Evolutionary conservation across 2,329 filamentous ascomycete genomes (phyloP), one percentile per base, ranked within the genome.

Genomic region (Xylaria sp.): DNA sequence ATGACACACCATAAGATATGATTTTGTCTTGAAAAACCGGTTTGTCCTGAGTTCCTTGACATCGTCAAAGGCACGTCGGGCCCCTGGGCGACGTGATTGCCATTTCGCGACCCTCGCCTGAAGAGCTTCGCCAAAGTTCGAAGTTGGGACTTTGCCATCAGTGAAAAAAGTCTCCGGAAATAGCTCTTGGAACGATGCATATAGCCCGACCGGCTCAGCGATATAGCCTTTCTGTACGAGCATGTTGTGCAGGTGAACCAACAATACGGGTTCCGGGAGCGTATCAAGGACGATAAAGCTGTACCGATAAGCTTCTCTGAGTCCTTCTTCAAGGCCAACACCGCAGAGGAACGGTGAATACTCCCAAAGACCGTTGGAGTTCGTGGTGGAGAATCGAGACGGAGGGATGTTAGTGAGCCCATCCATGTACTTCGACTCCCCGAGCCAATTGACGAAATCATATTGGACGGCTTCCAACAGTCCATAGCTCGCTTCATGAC

Each of bases 331-430:
- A 7, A 87, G 76, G 0, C 83, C 82, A 12, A 80, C 79, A 18
- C 83, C 85, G 46, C 84, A 86, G 2, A 86, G 77, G 46, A 81
- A 86, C 0, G 84, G 85, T 2, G 82, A 86, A 64, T 83, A 84
- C 20, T 83, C 80, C 80, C 82, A 86, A 0, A 86, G 75, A 0
- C 83, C 84, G 57, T 86, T 85, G 0, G 79, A 6, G 67, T 83
- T 79, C 1, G 77, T 78, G 15, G 75, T 73, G 0, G 80, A 74
- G 70, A 86, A 86, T 0, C 81, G 81, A 2, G 84, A 85, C 2
- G 78, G 78, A 0, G 81, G 78, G 39, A 84, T 81, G 0, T 60
- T 75, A 5, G n/a, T 72, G 48, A 81, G 73, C n/a, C 78, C 79
- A 63, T 74, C 25, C 74, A 68, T 77, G 63, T 81, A 81, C 63